Conservation (phyloP, 331 rosid genomes). For the Phaseolus coccineus region DNA sequence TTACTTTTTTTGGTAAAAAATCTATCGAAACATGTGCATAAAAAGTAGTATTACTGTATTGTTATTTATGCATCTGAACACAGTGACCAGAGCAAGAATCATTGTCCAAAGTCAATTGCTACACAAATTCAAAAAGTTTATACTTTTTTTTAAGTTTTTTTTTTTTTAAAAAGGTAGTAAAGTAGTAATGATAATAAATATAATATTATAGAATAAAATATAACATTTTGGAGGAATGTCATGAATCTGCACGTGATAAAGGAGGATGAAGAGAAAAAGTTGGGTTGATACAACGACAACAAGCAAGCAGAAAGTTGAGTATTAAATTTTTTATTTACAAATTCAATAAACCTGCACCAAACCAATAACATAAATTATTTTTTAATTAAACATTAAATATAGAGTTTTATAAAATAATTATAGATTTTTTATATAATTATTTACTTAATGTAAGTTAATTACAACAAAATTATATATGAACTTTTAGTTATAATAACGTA, state of each 20-base stretch:
- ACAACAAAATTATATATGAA: too few relatives aligned
- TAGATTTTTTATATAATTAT: too few relatives aligned
- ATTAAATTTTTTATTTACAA: too few relatives aligned
- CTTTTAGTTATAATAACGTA: too few relatives aligned
- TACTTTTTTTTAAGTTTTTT: too few relatives aligned
- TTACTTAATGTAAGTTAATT: too few relatives aligned
- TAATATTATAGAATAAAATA: not conserved
- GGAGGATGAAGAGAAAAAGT: not conserved
- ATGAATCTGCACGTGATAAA: not conserved
- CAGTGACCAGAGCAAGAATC: not conserved
- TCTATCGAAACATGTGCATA: not conserved
- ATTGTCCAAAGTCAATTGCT: not conserved
- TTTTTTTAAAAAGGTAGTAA: not conserved
- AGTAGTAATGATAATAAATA: not conserved
- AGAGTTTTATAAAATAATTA: too few relatives aligned
- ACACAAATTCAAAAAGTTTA: not conserved
- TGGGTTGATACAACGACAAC: too few relatives aligned
- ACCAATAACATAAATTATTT: too few relatives aligned
- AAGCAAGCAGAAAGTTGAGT: too few relatives aligned
- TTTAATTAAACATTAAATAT: too few relatives aligned
- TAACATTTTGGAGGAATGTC: not conserved
- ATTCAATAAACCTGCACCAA: too few relatives aligned
- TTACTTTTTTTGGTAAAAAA: not conserved
- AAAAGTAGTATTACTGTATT: not conserved
- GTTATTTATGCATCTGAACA: not conserved